These are phyloP conservation scores for Gastrolobium bilobum DNA, from an alignment of 306 rosid genomes.

Conservation along the genomic window DNA sequence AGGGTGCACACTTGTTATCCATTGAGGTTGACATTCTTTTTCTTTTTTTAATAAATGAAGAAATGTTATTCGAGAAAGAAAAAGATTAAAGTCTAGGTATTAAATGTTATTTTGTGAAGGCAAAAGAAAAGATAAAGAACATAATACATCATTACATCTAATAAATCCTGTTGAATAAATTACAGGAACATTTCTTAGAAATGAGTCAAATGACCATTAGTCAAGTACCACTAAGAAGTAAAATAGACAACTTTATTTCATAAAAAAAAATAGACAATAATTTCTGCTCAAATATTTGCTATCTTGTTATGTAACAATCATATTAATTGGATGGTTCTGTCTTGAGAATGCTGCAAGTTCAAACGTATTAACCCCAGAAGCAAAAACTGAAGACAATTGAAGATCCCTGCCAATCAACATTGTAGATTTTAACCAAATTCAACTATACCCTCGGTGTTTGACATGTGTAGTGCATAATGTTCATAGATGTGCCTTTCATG, in stretches of 20 bases:
- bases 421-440: neutral
- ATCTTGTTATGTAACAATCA: neutral
- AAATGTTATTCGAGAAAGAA: neutral
- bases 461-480: slow-evolving; percentile 22
- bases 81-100: neutral
- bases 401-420: slow-evolving; percentile 8
- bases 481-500: neutral
- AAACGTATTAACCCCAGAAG: neutral
- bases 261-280: slow-evolving; percentile 15
- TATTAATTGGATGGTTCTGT: neutral
- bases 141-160: neutral
- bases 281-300: neutral
- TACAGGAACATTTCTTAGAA: neutral
- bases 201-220: neutral
- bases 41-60: neutral
- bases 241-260: neutral
- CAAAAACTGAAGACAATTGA: neutral
- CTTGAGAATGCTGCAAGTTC: slow-evolving; percentile 15
- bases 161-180: neutral
- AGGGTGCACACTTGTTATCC: neutral
- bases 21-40: neutral
- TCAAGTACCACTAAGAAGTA: neutral
- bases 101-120: neutral
- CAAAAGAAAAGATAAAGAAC: neutral
- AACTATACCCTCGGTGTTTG: neutral